Base-by-base conservation (phyloP, 208 protist species). In the Crithidia fasciculata region DNA sequence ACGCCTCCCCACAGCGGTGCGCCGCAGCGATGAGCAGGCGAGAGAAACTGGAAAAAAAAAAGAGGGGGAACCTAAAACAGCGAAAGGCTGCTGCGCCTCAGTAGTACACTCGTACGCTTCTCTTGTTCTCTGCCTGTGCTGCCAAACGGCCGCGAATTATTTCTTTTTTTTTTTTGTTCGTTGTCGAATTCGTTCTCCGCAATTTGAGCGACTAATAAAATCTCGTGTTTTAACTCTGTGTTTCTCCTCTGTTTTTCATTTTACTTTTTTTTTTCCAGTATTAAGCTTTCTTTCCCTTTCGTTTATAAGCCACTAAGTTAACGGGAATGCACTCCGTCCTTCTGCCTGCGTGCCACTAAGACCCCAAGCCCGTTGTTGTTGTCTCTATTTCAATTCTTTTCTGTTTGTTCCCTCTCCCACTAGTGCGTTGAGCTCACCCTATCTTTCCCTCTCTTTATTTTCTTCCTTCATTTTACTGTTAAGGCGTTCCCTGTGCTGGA, bases 161-260 rank as follows among this genome's bases (percentile, higher is more conserved):
- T 45, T 18, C 40, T 19, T 45, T 50, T 56, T 57, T 49, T 66
- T 45, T 40, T 72, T 13, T 65, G 28, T 66, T 65, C 39, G 2
- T 49, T 18, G 36, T 62, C 47, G 41, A 44, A 53, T 76, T 77
- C 28, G 18, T 8, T 66, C 5, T 4, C 19, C 55, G 13, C 39
- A 12, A 40, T 8, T 40, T 49, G 52, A 56, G 52, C 52, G 52
- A 40, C 6, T 67, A 8, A 8, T 19, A 18, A 10, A 5, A 7
- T 8, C 0, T 41, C 8, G 10, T 47, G 18, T 55, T 57, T 19
- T n/a, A 8, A 8, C 9, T 64, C 5, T 64, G 45, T 13, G 45
- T 49, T 49, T 8, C 12, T 13, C 7, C 45, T 49, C 45, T 8
- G 45, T 13, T 45, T 49, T 28, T 56, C 54, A 50, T 52, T 72